Base-by-base conservation (phyloP, 2,329 filamentous ascomycete genomes). In the Penicillium occitanis region DNA sequence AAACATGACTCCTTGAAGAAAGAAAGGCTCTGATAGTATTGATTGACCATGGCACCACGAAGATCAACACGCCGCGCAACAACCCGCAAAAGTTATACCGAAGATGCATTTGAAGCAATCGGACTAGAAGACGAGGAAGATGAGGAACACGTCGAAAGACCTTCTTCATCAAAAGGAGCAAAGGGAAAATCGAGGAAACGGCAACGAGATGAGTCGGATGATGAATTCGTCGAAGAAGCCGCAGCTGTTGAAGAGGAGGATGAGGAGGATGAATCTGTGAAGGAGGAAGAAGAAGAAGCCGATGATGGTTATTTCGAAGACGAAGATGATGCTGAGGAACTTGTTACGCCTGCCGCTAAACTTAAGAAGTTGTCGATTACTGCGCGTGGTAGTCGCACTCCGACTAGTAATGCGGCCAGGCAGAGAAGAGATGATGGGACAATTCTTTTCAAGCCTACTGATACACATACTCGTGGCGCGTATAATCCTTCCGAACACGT, bases 391-490 rank as follows among this genome's bases (percentile, higher is more conserved):
- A 58, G 53, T 37, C 51, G 58, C 42, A 57, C 53, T 25, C 33
- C 53, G 11, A 57, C 33, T 2, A 57, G 53, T 57, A 63, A 33
- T n/a, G 22, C 42, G 11, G 53, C 40, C 22, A 40, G 48, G 70
- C 67, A 64, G 68, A 71, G 48, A 69, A 70, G 19, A 64, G 55
- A 28, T 48, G 68, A n/a, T 69, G 71, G 69, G 70, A 71, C 30
- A 67, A 69, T 14, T 58, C 71, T 14, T 65, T 65, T 40, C 59
- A 69, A 30, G 61, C 70, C 5, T 59, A 69, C 73, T 17, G 73
- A 76, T 5, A 73, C 72, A 0, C 79, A 79, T 68, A 77, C 70
- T 30, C 74, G 80, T 1, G 80, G 79, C 8, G 71, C 78, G 14
- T 71, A 74, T 57, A 77, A 77, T 50, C 72, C 77, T 11, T 69